Base-by-base conservation (phyloP, 2,329 filamentous ascomycete species). In the Metarhizium humberi region DNA sequence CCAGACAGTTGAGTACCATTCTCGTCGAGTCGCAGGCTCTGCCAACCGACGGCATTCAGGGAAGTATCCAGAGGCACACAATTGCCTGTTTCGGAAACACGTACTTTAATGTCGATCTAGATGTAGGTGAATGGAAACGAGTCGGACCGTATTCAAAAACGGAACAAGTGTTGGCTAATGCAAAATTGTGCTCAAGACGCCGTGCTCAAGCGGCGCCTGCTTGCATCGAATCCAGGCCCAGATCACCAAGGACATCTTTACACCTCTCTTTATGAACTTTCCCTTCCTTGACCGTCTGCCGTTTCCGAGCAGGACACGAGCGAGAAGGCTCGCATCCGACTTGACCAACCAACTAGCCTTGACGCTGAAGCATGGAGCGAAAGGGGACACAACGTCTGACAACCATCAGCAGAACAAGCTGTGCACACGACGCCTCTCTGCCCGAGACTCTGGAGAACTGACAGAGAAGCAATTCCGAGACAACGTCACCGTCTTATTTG, bases 401-500 rank as follows among this genome's bases (percentile, higher is more conserved):
- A 25, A 47, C 32, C 16, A 25, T 10, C 46, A 16, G 4, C 20
- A 16, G 20, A 36, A 29, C 40, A 55, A 54, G 11, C 55, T 68
- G 5, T 59, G 62, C 38, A 52, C 48, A 16, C 55, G 59, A 11
- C 59, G 67, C n/a, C 51, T 65, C n/a, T 55, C 50, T 4, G 65
- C 66, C 4, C 46, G 59, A 34, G 42, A 53, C 7, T 52, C 58
- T 4, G 66, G 67, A 4, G 53, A 55, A 16, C 63, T 66, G 40
- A 67, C 59, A 6, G 68, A 73, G 54, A 66, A 68, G 53, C 70
- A 74, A 52, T 68, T 73, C 56, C 65, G 69, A 16, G 68, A 73
- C 51, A 75, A 75, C 46, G 56, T 71, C 18, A 72, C 70, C 40
- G 67, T 74, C 14, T 61, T 66, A 1, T 74, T 73, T 50, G 63